Percentiles rank a stretch among this genome's conserved stretches.
Conservation (phyloP, 129 eudicot species). For the Pulicaria dysenterica region DNA sequence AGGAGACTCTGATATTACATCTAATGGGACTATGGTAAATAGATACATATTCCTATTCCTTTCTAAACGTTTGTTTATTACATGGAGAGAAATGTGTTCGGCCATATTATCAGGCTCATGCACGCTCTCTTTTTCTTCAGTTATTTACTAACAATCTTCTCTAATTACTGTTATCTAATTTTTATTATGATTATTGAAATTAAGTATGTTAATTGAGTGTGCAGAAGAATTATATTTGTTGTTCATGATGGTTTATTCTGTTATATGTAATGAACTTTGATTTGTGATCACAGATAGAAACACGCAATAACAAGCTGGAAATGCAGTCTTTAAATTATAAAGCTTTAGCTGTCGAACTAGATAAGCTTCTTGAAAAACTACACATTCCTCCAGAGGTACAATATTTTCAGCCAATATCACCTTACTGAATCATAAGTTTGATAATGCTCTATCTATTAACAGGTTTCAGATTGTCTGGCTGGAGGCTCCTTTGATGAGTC, state of each 20-base stretch:
- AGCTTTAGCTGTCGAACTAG: conserved; percentile 75
- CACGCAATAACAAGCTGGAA: conserved; percentile 90
- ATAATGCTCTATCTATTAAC: conserved; percentile 26
- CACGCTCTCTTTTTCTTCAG: too few relatives aligned
- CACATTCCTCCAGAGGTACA: conserved; percentile 78
- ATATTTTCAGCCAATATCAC: conserved; percentile 8
- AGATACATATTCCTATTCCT: too few relatives aligned
- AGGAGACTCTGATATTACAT: too few relatives aligned
- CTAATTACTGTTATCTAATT: too few relatives aligned
- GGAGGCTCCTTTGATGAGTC: conserved; percentile 81
- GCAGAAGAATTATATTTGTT: neutral
- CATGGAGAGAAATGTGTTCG: too few relatives aligned
- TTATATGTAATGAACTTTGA: conserved; percentile 9
- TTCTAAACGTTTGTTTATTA: too few relatives aligned
- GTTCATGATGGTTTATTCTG: conserved; percentile 6
- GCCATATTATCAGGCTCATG: too few relatives aligned
- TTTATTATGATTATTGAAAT: too few relatives aligned
- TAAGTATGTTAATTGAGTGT: conserved; percentile 3
- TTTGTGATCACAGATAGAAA: conserved; percentile 65
- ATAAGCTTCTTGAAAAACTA: conserved; percentile 75
- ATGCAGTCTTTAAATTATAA: conserved; percentile 80
- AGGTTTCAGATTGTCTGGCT: conserved; percentile 71
- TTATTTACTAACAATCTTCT: too few relatives aligned
- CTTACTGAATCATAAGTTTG: neutral
- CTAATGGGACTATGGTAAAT: too few relatives aligned